Conservation (phyloP, 2,329 filamentous ascomycete species). For the Venturia asperata region DNA sequence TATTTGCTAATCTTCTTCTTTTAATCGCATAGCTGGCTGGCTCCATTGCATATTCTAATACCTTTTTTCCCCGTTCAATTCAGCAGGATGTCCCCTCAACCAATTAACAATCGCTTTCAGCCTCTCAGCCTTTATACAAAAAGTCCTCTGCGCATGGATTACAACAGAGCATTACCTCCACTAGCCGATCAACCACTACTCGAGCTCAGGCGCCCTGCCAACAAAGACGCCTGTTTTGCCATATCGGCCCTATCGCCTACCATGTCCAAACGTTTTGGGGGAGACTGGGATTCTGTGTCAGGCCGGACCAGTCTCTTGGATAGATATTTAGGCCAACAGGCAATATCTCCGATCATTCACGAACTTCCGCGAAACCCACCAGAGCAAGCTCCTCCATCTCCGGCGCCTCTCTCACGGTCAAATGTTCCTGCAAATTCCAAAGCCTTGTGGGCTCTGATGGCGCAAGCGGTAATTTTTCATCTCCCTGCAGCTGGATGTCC, state of each 20-base stretch:
- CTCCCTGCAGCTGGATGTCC: no score
- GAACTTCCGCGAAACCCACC: no score
- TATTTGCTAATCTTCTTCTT: not conserved
- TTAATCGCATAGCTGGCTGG: not conserved
- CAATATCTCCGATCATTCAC: not conserved
- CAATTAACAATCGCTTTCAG: not conserved
- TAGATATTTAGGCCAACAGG: conserved; percentile 9
- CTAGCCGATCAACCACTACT: conserved; percentile 2
- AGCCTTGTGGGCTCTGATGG: not conserved
- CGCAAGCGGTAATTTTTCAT: no score
- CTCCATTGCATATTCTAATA: not conserved
- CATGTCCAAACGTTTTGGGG: conserved; percentile 10
- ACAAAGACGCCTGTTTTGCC: conserved; percentile 12
- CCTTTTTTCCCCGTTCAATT: not conserved
- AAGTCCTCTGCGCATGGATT: not conserved
- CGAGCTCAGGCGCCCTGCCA: conserved; percentile 11
- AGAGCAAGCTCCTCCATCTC: not conserved
- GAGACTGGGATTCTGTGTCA: not conserved
- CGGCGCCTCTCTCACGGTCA: not conserved
- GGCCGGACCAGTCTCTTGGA: conserved; percentile 7
- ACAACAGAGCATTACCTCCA: not conserved
- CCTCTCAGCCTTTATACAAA: not conserved
- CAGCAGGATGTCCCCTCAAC: not conserved
- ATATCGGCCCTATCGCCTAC: not conserved
- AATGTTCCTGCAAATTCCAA: conserved; percentile 2